Evolutionary conservation across 176 grass and related monocot species (phyloP), one percentile per base, ranked within the genome.

Genomic region (Thalia dealbata): DNA sequence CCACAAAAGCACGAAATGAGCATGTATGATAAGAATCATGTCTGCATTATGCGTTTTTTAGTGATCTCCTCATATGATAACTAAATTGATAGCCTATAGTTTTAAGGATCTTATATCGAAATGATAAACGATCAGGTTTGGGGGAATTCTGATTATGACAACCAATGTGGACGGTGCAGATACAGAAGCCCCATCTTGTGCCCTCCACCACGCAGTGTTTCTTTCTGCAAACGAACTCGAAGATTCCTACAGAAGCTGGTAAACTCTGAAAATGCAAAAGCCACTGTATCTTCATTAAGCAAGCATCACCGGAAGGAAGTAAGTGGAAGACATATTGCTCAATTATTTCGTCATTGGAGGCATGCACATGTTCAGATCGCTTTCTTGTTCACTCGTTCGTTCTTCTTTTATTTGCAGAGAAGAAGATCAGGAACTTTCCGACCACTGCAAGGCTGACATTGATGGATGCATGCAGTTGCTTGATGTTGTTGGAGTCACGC

Each of bases 321-420:
- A 62, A 63, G 61, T 63, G 61, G 61, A 63, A 63, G 61, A 63
- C 61, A 63, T 14, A 28, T 23, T 63, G 61, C 61, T 63, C 61
- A 63, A 63, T 63, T 63, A 63, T 63, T 63, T 26, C 54, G 19
- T 28, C 61, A 63, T 63, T 24, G 10, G 25, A 11, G 25, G 15
- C 61, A 63, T 63, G 60, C 23, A 14, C 61, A 28, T 29, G 24
- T n/a, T n/a, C n/a, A n/a, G n/a, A n/a, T n/a, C n/a, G n/a, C n/a
- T n/a, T n/a, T 27, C 23, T n/a, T 24, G n/a, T n/a, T 28, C 25
- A 13, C 10, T 28, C 25, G 6, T 63, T 28, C 25, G 6, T 63
- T 10, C 3, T 63, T 15, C 25, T 14, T 63, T 63, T 63, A 23
- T 63, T 28, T n/a, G 10, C 61, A 14, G 61, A 63, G 15, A 38